phyloP scores from a whole-genome alignment of 2,329 filamentous ascomycete genomes.

The Fusarium algeriense region DNA sequence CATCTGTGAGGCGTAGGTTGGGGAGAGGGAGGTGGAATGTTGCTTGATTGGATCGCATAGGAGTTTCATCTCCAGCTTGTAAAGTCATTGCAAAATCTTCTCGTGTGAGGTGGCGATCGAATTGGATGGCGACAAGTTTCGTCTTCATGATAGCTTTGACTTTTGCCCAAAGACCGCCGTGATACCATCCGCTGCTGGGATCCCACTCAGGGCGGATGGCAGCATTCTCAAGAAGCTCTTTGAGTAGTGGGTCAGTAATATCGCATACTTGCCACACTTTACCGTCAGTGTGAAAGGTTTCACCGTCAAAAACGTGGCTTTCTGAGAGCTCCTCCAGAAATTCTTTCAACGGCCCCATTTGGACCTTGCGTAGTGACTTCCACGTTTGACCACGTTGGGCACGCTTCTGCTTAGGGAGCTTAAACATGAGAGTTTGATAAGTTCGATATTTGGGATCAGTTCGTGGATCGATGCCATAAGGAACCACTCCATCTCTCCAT shows the following conservation, averaged over 20 bases:
- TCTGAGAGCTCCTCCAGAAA: slow-evolving; percentile 56
- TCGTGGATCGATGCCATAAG: slow-evolving; percentile 88
- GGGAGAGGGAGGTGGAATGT: slow-evolving; percentile 52
- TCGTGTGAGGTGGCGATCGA: slow-evolving; percentile 62
- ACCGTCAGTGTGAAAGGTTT: slow-evolving; percentile 79
- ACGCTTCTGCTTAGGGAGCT: slow-evolving; percentile 68
- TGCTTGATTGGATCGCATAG: slow-evolving; percentile 47
- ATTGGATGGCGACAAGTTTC: slow-evolving; percentile 79
- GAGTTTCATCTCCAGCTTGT: slow-evolving; percentile 52
- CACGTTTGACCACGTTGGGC: slow-evolving; percentile 62
- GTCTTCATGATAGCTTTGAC: slow-evolving; percentile 88
- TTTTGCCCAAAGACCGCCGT: slow-evolving; percentile 84
- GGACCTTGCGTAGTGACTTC: slow-evolving; percentile 60
- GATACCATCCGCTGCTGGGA: slow-evolving; percentile 83
- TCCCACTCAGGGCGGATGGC: slow-evolving; percentile 71
- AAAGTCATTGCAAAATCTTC: slow-evolving; percentile 54
- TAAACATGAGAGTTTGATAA: slow-evolving; percentile 93
- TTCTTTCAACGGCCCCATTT: slow-evolving; percentile 55
- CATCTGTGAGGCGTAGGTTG: slow-evolving; percentile 52
- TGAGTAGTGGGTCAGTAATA: slow-evolving; percentile 82
- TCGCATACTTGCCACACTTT: slow-evolving; percentile 97
- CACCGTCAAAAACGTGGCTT: slow-evolving; percentile 87
- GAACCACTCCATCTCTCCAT: slow-evolving; percentile 89
- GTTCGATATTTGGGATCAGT: slow-evolving; percentile 79
- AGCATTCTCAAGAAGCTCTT: slow-evolving; percentile 72